Conservation (phyloP, 768 basidiomycete species). For the Leccinum disarticulatum region DNA sequence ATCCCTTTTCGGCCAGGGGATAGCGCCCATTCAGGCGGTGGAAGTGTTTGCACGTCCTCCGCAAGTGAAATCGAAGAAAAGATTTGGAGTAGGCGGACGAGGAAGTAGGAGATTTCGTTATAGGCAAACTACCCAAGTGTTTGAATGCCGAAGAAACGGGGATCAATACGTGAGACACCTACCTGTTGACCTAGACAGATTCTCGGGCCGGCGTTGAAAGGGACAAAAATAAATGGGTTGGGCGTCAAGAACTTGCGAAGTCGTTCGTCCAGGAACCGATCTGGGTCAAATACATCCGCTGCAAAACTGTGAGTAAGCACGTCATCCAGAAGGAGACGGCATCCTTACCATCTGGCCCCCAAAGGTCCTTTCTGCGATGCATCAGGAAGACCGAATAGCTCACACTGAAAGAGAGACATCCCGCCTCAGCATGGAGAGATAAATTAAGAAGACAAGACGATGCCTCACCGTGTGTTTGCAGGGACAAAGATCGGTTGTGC, state of each 20-base stretch:
- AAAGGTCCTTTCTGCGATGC: conserved; percentile 62
- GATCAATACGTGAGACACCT: background rate
- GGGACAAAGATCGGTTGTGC: conserved; percentile 35
- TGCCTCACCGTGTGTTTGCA: conserved; percentile 27
- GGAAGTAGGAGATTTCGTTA: conserved; percentile 61
- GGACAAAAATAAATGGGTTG: conserved; percentile 52
- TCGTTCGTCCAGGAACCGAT: conserved; percentile 64
- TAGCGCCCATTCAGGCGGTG: conserved; percentile 46
- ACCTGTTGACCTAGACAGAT: conserved; percentile 41
- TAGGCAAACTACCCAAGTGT: conserved; percentile 54
- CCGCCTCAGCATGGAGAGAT: background rate
- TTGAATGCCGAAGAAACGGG: conserved; percentile 1
- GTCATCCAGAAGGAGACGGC: background rate
- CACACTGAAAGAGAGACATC: conserved; percentile 27
- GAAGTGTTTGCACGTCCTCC: conserved; percentile 43
- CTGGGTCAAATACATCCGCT: conserved; percentile 63
- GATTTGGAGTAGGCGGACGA: conserved; percentile 56
- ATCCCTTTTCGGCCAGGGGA: conserved; percentile 37
- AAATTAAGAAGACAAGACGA: background rate
- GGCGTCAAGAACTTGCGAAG: conserved; percentile 51
- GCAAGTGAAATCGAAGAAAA: conserved; percentile 48
- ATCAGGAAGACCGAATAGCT: conserved; percentile 52
- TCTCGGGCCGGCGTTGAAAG: conserved; percentile 41
- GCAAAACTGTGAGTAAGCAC: background rate
- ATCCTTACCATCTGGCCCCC: conserved; percentile 62